A percentile compares a stretch with the other conserved stretches of the same genome.
Evolutionary conservation across 1,284 basidiomycete genomes (phyloP).

Genomic region (Binderoboletus segoi): DNA sequence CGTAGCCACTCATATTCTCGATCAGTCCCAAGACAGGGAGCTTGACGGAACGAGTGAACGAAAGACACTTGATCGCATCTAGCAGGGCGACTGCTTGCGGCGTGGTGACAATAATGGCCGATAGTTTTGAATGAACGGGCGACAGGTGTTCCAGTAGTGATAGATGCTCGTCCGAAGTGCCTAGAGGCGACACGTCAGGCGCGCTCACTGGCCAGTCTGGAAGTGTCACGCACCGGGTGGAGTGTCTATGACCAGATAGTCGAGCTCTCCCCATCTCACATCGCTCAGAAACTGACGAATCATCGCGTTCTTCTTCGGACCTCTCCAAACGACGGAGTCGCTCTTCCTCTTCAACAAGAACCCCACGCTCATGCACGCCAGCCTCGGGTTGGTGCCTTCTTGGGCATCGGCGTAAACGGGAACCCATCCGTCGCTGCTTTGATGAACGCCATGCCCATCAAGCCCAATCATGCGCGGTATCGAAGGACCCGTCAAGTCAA

Average conservation of each 20-base stretch:
- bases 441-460: slow-evolving; percentile 85
- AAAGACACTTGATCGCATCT: slow-evolving; percentile 95
- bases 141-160: slow-evolving; percentile 93
- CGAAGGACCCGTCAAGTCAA: slow-evolving; percentile 96
- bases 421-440: slow-evolving; percentile 96
- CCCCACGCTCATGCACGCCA: slow-evolving; percentile 97
- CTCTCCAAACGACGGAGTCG: slow-evolving; percentile 97
- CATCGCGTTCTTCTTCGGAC: slow-evolving; percentile 99
- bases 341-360: slow-evolving; percentile 90
- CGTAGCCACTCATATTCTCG: slow-evolving; percentile 99
- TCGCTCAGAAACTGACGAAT: slow-evolving; percentile 97
- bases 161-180: slow-evolving; percentile 98
- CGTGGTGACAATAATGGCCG: slow-evolving; percentile 92
- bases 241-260: slow-evolving; percentile 97
- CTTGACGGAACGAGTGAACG: slow-evolving; percentile 87
- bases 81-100: slow-evolving; percentile 96
- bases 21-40: slow-evolving; percentile 93
- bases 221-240: slow-evolving; percentile 77
- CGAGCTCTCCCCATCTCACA: slow-evolving; percentile 95
- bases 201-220: not conserved
- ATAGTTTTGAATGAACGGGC: slow-evolving; percentile 78
- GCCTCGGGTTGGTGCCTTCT: slow-evolving; percentile 51
- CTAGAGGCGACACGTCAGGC: slow-evolving; percentile 44
- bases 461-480: slow-evolving; percentile 97
- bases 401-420: slow-evolving; percentile 89